Evolutionary conservation across 2,329 filamentous ascomycete species (phyloP).

Genomic region (Keithomyces neogunnii): DNA sequence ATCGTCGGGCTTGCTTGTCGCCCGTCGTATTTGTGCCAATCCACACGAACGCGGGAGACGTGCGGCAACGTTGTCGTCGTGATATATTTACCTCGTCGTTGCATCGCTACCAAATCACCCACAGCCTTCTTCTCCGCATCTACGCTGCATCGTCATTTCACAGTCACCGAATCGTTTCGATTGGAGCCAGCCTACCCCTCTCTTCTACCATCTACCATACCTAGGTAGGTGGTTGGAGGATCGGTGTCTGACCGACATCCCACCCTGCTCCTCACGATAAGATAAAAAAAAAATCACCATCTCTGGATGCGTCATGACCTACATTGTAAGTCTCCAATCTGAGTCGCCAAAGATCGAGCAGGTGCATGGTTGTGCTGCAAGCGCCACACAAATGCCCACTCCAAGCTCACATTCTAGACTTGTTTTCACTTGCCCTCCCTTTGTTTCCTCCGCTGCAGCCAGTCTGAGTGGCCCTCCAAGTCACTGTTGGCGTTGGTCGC

Average conservation of each 20-base stretch:
- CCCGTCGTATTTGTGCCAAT: neutral
- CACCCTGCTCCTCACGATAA: conserved; percentile 7
- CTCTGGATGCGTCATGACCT: conserved; percentile 28
- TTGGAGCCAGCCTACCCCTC: neutral
- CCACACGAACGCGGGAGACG: neutral
- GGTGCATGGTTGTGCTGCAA: conserved; percentile 13
- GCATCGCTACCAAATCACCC: neutral
- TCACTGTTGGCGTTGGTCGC: conserved; percentile 1
- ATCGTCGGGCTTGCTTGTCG: neutral
- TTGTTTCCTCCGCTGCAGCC: conserved; percentile 1
- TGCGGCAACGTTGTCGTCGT: neutral
- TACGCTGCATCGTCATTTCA: conserved; percentile 1
- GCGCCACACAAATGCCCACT: conserved; percentile 8
- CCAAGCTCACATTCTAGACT: conserved; percentile 2
- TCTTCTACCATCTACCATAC: too few relatives aligned
- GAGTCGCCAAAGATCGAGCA: conserved; percentile 3
- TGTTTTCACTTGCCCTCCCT: conserved; percentile 3
- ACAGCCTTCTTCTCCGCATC: neutral
- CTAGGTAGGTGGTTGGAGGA: too few relatives aligned
- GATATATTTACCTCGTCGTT: neutral
- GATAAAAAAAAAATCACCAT: conserved; percentile 13
- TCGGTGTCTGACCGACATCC: conserved; percentile 2
- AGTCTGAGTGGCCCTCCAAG: neutral
- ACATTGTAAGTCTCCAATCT: conserved; percentile 26
- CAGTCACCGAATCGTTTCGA: conserved; percentile 2